Conservation (phyloP, 2,329 filamentous ascomycete species). For the Paramyrothecium roridum region DNA sequence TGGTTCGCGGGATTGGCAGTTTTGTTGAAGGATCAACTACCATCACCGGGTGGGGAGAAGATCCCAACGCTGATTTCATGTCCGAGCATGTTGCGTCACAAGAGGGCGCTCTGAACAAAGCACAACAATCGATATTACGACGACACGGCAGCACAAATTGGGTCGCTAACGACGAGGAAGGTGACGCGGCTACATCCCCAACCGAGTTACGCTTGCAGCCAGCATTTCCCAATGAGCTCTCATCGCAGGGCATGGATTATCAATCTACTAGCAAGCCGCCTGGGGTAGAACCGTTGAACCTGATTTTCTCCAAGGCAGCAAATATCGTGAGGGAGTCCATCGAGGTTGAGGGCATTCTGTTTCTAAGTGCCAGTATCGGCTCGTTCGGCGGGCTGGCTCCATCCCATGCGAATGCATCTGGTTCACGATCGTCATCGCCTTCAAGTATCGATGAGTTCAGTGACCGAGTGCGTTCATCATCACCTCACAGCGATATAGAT, state of each 20-base stretch:
- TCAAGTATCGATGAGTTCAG: too few species aligned
- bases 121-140: neutral
- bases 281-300: neutral
- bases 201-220: too few species aligned
- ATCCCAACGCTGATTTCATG: neutral
- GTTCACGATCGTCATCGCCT: too few species aligned
- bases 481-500: too few species aligned
- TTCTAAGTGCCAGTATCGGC: slow-evolving; percentile 23
- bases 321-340: slow-evolving; percentile 39
- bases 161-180: neutral
- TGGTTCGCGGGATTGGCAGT: neutral
- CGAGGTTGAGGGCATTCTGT: slow-evolving; percentile 35
- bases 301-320: slow-evolving; percentile 37
- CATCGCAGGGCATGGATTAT: neutral
- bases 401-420: neutral
- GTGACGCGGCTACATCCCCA: neutral
- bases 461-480: too few species aligned
- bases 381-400: slow-evolving; percentile 7
- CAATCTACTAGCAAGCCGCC: neutral
- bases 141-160: neutral
- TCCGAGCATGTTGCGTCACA: neutral
- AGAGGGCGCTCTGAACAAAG: neutral
- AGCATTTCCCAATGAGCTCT: neutral
- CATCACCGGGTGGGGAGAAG: neutral
- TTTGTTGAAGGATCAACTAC: neutral